Conservation (phyloP, 2,329 filamentous ascomycete species). For the Aschersonia sp. region DNA sequence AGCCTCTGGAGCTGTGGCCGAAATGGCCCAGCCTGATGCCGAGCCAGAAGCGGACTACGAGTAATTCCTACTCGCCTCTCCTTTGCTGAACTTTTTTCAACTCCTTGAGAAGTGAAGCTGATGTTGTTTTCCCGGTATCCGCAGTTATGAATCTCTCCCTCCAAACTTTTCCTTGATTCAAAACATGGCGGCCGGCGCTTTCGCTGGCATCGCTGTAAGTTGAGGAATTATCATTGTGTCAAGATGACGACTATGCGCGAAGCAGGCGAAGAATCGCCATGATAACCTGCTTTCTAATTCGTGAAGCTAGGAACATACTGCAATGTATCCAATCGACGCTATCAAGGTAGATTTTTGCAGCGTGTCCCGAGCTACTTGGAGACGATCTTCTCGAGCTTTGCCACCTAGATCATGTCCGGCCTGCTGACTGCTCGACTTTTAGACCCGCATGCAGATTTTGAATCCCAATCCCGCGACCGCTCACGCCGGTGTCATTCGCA, state of each 20-base stretch:
- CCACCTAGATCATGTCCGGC: background rate
- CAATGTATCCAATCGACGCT: slow-evolving; percentile 97
- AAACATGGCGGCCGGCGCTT: slow-evolving; percentile 93
- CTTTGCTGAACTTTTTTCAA: too few species aligned
- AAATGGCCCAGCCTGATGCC: slow-evolving; percentile 54
- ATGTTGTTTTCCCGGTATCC: background rate
- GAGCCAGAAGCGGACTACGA: slow-evolving; percentile 52
- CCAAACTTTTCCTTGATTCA: slow-evolving; percentile 87
- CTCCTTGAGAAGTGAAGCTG: too few species aligned
- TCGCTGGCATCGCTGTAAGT: slow-evolving; percentile 86
- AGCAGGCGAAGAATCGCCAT: too few species aligned
- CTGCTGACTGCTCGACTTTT: slow-evolving; percentile 8
- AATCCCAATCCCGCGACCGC: slow-evolving; percentile 68
- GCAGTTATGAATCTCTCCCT: slow-evolving; percentile 82
- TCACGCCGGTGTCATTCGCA: slow-evolving; percentile 83
- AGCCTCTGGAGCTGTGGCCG: slow-evolving; percentile 52
- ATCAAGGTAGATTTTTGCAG: slow-evolving; percentile 57
- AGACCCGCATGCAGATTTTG: slow-evolving; percentile 98
- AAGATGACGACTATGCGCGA: too few species aligned
- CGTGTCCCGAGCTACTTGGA: too few species aligned
- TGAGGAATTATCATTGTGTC: too few species aligned
- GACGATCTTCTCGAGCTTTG: too few species aligned
- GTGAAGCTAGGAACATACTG: slow-evolving; percentile 68
- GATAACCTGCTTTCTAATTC: too few species aligned
- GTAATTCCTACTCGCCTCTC: slow-evolving; percentile 23